These are phyloP conservation scores for Platanthera zijinensis DNA, from an alignment of 106 monocot species.

Conservation along the genomic window DNA sequence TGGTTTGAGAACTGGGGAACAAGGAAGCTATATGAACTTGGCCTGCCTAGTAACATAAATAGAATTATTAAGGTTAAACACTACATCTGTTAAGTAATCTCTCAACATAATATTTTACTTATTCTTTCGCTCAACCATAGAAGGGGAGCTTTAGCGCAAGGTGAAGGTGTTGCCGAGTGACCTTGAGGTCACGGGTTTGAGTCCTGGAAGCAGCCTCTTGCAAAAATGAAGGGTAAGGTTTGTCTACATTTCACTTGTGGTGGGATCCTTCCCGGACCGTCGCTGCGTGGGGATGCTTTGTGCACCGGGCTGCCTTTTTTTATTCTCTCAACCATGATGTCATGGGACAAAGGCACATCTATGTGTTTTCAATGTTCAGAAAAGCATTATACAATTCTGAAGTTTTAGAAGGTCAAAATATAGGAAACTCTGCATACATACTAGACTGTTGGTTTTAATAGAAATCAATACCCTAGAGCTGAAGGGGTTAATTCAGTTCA, in stretches of 20 bases:
- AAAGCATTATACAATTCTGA: neutral
- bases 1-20: constrained; percentile 87
- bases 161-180: too few species aligned
- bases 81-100: neutral
- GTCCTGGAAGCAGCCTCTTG: too few species aligned
- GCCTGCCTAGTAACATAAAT: constrained; percentile 46
- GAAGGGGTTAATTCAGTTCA: too few species aligned
- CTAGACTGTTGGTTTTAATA: too few species aligned
- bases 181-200: too few species aligned
- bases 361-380: neutral
- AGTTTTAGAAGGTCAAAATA: neutral
- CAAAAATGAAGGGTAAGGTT: too few species aligned
- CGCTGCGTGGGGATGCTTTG: too few species aligned
- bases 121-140: neutral
- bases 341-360: neutral
- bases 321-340: neutral
- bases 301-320: too few species aligned
- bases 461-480: too few species aligned
- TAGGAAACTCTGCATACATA: neutral
- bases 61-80: constrained; percentile 51
- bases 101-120: neutral
- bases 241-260: too few species aligned
- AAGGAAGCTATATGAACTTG: constrained; percentile 56
- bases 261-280: too few species aligned
- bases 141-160: too few species aligned